These are phyloP conservation scores for Chalciporus sp. DNA, from an alignment of 1,284 basidiomycete species.

Conservation along the genomic window DNA sequence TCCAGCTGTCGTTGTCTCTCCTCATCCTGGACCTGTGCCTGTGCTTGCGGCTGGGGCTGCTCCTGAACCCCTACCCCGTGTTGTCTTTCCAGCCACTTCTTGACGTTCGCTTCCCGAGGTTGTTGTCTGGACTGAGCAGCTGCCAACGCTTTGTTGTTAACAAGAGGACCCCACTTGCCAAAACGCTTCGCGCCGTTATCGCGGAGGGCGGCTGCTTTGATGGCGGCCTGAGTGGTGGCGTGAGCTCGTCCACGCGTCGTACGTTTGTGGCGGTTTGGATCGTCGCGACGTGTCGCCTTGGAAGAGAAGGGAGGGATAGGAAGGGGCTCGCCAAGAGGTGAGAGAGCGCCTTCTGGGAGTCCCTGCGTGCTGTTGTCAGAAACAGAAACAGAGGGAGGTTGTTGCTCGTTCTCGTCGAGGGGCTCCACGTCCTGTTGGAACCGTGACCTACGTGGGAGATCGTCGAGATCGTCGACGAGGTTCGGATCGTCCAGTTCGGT, in stretches of 20 bases:
- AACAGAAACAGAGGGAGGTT: no score
- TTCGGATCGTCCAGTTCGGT: no score
- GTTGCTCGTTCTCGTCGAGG: no score
- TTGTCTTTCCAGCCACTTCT: no score
- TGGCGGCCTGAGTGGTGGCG: background rate
- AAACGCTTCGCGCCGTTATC: background rate
- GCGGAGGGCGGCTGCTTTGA: background rate
- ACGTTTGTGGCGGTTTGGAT: background rate
- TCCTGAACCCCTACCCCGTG: no score
- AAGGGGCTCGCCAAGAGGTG: background rate
- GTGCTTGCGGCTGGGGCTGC: no score
- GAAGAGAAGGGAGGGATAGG: background rate
- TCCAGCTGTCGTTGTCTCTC: no score
- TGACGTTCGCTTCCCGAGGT: no score
- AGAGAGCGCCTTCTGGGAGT: background rate
- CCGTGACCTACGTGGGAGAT: no score
- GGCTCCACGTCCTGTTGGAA: no score
- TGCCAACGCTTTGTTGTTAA: background rate
- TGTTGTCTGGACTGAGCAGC: background rate
- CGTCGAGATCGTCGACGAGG: no score
- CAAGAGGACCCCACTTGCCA: background rate
- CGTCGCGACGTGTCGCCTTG: background rate
- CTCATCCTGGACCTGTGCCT: no score
- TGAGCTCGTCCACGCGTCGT: background rate
- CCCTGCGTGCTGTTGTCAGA: background rate